Evolutionary conservation across 1,139 yeast species (phyloP), one percentile per base, ranked within the genome.

Genomic region (Saccharomyces hybrid): DNA sequence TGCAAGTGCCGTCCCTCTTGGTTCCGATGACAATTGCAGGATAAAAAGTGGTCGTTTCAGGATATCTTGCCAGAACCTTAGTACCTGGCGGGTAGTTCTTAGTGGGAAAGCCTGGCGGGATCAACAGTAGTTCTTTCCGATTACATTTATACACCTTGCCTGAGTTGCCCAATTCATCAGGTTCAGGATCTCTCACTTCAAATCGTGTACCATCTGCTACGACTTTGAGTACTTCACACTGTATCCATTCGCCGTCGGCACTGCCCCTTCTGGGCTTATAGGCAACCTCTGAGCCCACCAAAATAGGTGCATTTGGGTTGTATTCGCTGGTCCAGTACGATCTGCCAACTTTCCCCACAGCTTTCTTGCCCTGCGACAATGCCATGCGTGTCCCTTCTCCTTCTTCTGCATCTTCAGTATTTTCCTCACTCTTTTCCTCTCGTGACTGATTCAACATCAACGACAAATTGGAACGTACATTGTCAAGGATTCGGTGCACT

Each of bases 31-130:
- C 98, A 52, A 88, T 88, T 0, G 99, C 99, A 3, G 95, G 88
- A 67, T 93, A 95, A 64, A 93, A 95, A 0, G 98, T 91, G 0
- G 99, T 95, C 0, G 99, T 95, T 63, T 95, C 99, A 0, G 99
- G 99, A 64, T 95, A 95, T 64, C 96, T 76, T 0, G 98, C 99
- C 58, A 95, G 75, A 2, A 93, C 99, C 62, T 83, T 84, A 0
- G 90, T 77, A 0, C 96, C 95, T 46, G 83, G 75, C 0, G 95
- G 85, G 61, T 86, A 88, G 52, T 78, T 78, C 31, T 74, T 73
- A 0, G 72, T 70, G 16, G 74, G 75, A 1, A 68, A 72, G 11
- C 62, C 66, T 0, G 83, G 74, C 0, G 97, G 95, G 27, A 95
- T 85, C 47, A 85, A 75, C 34, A 93, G 79, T 5, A 95, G 72